Base-by-base conservation (phyloP, 1,139 yeast species). In the Suhomyces atakaporum region DNA sequence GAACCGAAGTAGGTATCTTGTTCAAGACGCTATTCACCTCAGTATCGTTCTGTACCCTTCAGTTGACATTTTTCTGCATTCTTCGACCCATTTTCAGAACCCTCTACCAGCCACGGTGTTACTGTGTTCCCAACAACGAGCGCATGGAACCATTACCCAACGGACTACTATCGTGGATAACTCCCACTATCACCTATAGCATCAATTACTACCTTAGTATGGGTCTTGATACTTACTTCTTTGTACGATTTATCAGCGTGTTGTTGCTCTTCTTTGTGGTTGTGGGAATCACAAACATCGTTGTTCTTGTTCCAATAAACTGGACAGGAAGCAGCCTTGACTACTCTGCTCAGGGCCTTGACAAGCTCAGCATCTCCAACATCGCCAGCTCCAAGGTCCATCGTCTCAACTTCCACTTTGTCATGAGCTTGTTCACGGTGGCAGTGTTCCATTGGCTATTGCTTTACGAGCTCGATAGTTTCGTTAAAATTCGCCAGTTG, bases 171-270 rank as follows among this genome's bases (percentile, higher is more conserved):
- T 62, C 64, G 4, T 79, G 84, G 84, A 46, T 77, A 1, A 26
- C 52, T 3, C 77, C 78, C 1, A 63, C 75, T 0, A 35, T 75
- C 30, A 47, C 51, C 13, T 53, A 59, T 18, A 66, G 70, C 8
- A 63, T 74, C 12, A 65, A 66, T 13, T 60, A 66, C 28, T 81
- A 75, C 49, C 49, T 69, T 27, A 51, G 65, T 3, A 55, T 68
- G 48, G 89, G 89, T 0, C 53, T 82, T n/a, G 90, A 84, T 54
- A 75, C 84, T 0, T 82, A 79, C 50, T 76, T 79, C 46, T 79
- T 82, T 45, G 47, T 82, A 3, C 55, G 89, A 36, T 82, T 69
- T 46, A 54, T 82, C 27, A 63, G 66, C 35, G 60, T 78, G 2
- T 46, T 81, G 15, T 51, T 74, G 23, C 46, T 73, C 2, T 69